These are phyloP conservation scores for Solanum pennellii DNA, from an alignment of 257 asterid genomes.

Conservation along the genomic window DNA sequence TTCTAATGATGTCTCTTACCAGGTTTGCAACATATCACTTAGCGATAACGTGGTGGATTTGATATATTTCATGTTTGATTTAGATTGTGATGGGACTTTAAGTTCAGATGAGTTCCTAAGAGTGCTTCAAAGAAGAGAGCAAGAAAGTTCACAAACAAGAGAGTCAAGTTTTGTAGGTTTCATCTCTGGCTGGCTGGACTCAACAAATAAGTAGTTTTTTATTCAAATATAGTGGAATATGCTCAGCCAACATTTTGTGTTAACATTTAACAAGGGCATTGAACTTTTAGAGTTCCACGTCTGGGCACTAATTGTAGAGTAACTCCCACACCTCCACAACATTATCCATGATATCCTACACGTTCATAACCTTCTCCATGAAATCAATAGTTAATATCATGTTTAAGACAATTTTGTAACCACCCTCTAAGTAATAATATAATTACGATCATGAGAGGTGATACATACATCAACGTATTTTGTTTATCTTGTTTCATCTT, in stretches of 20 bases:
- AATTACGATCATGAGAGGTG: neutral
- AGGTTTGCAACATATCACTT: constrained; percentile 83
- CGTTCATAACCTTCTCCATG: neutral
- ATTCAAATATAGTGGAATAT: neutral
- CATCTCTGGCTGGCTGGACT: constrained; percentile 49
- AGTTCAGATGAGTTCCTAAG: constrained; percentile 76
- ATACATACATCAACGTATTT: neutral
- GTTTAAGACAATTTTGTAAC: neutral
- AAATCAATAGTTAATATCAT: neutral
- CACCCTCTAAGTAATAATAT: neutral
- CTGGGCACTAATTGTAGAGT: neutral
- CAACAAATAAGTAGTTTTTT: constrained; percentile 28
- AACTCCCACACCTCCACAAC: neutral
- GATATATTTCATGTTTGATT: constrained; percentile 63
- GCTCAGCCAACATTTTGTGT: neutral
- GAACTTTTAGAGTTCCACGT: neutral
- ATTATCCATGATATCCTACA: neutral
- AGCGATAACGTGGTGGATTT: constrained; percentile 53
- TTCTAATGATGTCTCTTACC: neutral
- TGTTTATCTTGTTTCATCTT: neutral
- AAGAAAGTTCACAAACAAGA: constrained; percentile 25
- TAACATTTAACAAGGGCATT: neutral
- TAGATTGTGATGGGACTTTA: constrained; percentile 58
- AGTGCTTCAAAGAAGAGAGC: constrained; percentile 55
- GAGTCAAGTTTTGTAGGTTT: constrained; percentile 38